Evolutionary conservation across 495 filamentous ascomycete genomes (phyloP), one percentile per base, ranked within the genome.

Genomic region (Penicillium egyptiacum): DNA sequence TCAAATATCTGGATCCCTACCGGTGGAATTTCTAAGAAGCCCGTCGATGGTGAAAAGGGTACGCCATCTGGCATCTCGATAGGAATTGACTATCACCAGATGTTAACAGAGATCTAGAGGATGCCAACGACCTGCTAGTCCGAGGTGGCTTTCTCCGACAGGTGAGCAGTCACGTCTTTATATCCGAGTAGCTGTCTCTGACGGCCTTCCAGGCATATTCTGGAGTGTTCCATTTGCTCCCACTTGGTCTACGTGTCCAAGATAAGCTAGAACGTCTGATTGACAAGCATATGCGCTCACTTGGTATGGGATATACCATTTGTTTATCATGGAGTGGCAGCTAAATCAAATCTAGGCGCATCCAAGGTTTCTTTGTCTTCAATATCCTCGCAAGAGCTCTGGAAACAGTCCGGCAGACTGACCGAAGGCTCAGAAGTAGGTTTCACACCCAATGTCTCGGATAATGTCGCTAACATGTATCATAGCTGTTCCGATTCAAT

Each of bases 141-240:
- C 80, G 87, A 54, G 88, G 86, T 35, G 92, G 92, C 1, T 96
- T 89, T 60, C 68, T 96, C 25, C 87, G 90, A 54, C 91, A 90
- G 76, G 86, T 87, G 44, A 33, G 70, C 61, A 17, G 14, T 22
- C 8, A 46, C 33, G 14, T 56, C 17, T 16, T 40, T 16, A 3
- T 16, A 8, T 28, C 12, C 14, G 12, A 28, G 1, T 9, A 17
- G 25, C 8, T 4, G 14, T n/a, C 35, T 10, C 53, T 65, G 28
- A 59, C 50, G 39, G 3, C 28, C 25, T 28, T 33, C 2, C 40
- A 92, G 85, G 88, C 90, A 39, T 85, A 96, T 61, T 83, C 93
- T 4, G 95, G 94, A 5, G 82, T 98, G 33, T 98, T 97, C 69
- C 95, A 98, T 70, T 80, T 96, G 64, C 79, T 98, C 9, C 94